phyloP scores from a whole-genome alignment of 1,284 basidiomycete genomes.

The Tremellales sp. region DNA sequence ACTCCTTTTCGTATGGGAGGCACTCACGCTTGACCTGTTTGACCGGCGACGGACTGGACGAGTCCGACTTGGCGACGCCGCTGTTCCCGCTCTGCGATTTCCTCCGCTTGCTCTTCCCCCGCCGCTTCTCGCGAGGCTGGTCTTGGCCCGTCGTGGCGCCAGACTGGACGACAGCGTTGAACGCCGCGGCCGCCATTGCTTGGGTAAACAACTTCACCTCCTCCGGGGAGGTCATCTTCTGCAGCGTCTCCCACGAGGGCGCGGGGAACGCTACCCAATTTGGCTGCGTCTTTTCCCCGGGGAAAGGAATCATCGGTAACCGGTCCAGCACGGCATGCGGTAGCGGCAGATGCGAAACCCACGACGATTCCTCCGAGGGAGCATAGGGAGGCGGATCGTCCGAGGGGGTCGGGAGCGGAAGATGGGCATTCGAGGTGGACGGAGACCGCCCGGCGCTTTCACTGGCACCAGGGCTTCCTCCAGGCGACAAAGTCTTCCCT shows the following conservation, averaged over 20 bases:
- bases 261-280: slow-evolving; percentile 41
- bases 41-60: slow-evolving; percentile 18
- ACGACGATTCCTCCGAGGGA: slow-evolving; percentile 23
- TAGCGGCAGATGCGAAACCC: slow-evolving; percentile 37
- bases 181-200: slow-evolving; percentile 42
- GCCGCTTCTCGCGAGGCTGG: slow-evolving; percentile 7
- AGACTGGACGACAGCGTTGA: slow-evolving; percentile 43
- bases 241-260: slow-evolving; percentile 42
- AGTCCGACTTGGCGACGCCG: slow-evolving; percentile 1
- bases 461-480: slow-evolving; percentile 5
- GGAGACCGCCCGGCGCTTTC: slow-evolving; percentile 10
- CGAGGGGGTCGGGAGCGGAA: slow-evolving; percentile 1
- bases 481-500: slow-evolving; percentile 1
- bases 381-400: slow-evolving; percentile 42
- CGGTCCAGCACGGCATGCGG: slow-evolving; percentile 38
- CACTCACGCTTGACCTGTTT: slow-evolving; percentile 55
- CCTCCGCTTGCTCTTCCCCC: not conserved
- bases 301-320: slow-evolving; percentile 19
- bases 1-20: not conserved
- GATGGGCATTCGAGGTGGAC: slow-evolving; percentile 1
- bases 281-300: too few species aligned
- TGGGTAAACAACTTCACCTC: slow-evolving; percentile 45
- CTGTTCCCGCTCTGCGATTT: not conserved
- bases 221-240: slow-evolving; percentile 41
- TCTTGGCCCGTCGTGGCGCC: slow-evolving; percentile 20